These are phyloP conservation scores for Kockiozyma suomiensis DNA, from an alignment of 805 yeast genomes.

Conservation along the genomic window DNA sequence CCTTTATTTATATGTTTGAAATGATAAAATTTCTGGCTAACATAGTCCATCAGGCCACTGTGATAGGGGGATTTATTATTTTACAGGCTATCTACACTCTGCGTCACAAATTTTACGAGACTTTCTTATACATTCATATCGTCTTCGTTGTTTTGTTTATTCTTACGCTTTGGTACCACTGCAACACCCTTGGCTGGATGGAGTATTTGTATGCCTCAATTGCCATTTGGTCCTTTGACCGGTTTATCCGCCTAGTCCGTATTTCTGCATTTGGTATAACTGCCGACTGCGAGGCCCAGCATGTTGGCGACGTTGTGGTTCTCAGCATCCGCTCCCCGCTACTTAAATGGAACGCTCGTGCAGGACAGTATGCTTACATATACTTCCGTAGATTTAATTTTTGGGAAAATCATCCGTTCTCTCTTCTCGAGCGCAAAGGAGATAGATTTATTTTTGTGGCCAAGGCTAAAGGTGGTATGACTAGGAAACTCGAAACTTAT, in stretches of 20 bases:
- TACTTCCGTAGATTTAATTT: slow-evolving; percentile 19
- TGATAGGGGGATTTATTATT: slow-evolving; percentile 15
- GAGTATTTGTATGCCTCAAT: slow-evolving; percentile 54
- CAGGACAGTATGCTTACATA: slow-evolving; percentile 33
- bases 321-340: slow-evolving; percentile 1
- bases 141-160: slow-evolving; percentile 57
- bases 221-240: slow-evolving; percentile 72
- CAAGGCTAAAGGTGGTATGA: slow-evolving; percentile 14
- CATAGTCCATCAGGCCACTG: neutral
- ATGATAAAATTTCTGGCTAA: neutral
- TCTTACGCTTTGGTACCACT: slow-evolving; percentile 60
- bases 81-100: slow-evolving; percentile 11
- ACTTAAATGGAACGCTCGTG: neutral
- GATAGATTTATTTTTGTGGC: slow-evolving; percentile 16
- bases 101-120: slow-evolving; percentile 52
- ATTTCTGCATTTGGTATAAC: slow-evolving; percentile 32
- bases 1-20: neutral
- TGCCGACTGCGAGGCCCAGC: neutral
- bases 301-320: neutral
- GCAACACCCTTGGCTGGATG: slow-evolving; percentile 49
- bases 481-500: slow-evolving; percentile 13
- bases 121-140: slow-evolving; percentile 60
- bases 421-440: slow-evolving; percentile 16
- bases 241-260: slow-evolving; percentile 58
- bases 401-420: slow-evolving; percentile 29